phyloP scores from a whole-genome alignment of 495 filamentous ascomycete species.

The Ascobolus immersus region DNA sequence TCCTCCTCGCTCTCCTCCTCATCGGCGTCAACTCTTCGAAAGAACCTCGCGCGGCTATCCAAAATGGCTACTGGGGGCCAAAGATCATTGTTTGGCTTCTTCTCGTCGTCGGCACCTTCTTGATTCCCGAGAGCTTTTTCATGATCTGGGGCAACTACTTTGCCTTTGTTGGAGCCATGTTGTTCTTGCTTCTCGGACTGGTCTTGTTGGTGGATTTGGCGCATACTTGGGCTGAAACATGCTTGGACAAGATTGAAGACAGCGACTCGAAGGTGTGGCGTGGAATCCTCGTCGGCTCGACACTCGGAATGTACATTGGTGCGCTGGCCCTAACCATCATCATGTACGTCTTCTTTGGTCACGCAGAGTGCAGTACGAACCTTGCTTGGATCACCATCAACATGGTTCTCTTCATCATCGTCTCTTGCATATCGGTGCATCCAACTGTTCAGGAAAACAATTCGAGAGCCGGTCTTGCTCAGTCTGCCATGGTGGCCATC shows the following conservation, averaged over 20 bases:
- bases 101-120: constrained; percentile 72
- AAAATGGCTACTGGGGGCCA: constrained; percentile 45
- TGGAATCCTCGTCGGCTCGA: constrained; percentile 66
- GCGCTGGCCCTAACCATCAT: constrained; percentile 81
- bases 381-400: constrained; percentile 48
- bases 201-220: constrained; percentile 86
- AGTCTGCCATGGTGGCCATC: constrained; percentile 88
- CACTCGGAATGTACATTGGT: constrained; percentile 74
- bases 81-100: constrained; percentile 66
- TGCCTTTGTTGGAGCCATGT: constrained; percentile 62
- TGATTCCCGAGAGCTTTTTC: constrained; percentile 90
- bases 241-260: constrained; percentile 75
- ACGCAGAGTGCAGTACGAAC: constrained; percentile 35
- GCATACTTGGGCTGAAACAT: constrained; percentile 94
- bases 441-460: constrained; percentile 79
- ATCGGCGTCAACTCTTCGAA: constrained; percentile 70
- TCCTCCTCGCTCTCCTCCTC: constrained; percentile 56
- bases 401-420: constrained; percentile 52
- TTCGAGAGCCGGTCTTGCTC: constrained; percentile 73
- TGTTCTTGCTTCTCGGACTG: constrained; percentile 80
- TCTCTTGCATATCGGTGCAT: constrained; percentile 69
- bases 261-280: constrained; percentile 68
- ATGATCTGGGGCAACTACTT: constrained; percentile 89
- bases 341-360: constrained; percentile 93
- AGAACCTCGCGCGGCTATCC: constrained; percentile 62